A percentile compares a stretch with the other conserved stretches of the same genome.
These are phyloP conservation scores for Myxozyma monticola DNA, from an alignment of 805 yeast genomes.

Conservation along the genomic window DNA sequence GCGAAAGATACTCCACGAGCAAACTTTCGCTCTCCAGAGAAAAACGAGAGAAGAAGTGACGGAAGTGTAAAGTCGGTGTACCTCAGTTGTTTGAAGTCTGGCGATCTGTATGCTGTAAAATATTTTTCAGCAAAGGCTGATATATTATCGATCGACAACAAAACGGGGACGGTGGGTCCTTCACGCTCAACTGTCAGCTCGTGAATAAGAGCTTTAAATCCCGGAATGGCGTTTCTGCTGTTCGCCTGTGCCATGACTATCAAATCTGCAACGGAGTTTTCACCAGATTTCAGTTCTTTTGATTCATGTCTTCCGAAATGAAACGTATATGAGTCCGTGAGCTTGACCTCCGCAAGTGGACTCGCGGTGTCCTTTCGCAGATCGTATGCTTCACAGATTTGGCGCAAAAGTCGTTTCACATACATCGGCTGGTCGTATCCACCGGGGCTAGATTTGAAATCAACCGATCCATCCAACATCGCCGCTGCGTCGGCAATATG, in stretches of 20 bases:
- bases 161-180: constrained; percentile 10
- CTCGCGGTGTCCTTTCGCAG: not conserved
- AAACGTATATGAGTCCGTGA: constrained; percentile 2
- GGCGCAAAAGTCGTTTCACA: constrained; percentile 9
- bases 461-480: constrained; percentile 20
- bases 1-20: constrained; percentile 18
- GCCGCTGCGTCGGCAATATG: constrained; percentile 23
- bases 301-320: not conserved
- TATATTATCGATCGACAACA: constrained; percentile 22
- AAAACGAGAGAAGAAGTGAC: constrained; percentile 5
- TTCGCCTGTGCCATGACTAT: constrained; percentile 4
- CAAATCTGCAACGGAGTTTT: constrained; percentile 9
- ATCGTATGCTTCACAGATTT: not conserved
- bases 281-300: constrained; percentile 6
- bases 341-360: not conserved
- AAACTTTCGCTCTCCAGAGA: constrained; percentile 16
- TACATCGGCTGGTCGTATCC: constrained; percentile 27
- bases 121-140: constrained; percentile 14
- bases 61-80: constrained; percentile 13
- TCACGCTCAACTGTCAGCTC: constrained; percentile 12
- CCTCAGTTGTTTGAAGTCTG: constrained; percentile 3
- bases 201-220: constrained; percentile 12
- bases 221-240: constrained; percentile 7
- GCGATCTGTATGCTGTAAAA: constrained; percentile 12
- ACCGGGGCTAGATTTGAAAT: not conserved